A percentile compares a stretch with the other conserved stretches of the same genome.
Evolutionary conservation across 2,329 filamentous ascomycete species (phyloP).

Genomic region (Bipolaris victoriae): DNA sequence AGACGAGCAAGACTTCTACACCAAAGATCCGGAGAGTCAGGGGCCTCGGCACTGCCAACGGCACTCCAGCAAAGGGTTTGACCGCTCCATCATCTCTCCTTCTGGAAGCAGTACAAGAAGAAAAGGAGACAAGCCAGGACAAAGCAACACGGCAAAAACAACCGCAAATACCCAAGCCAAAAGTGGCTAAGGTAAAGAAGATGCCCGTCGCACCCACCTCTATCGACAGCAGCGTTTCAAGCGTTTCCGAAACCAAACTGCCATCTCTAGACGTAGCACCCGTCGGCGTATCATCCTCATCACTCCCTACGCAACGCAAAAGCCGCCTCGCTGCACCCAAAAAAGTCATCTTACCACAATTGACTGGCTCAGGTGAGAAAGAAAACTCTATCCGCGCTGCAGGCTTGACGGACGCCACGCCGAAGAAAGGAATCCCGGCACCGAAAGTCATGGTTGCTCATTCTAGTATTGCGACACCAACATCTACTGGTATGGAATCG

Average conservation of each 20-base stretch:
- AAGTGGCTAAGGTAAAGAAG: constrained; percentile 29
- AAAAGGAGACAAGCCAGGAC: constrained; percentile 24
- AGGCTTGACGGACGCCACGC: constrained; percentile 29
- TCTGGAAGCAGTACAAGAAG: constrained; percentile 35
- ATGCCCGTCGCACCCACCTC: constrained; percentile 24
- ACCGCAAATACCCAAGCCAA: constrained; percentile 23
- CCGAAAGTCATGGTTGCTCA: constrained; percentile 27
- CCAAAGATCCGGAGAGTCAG: constrained; percentile 41
- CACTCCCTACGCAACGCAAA: constrained; percentile 33
- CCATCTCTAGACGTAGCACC: constrained; percentile 30
- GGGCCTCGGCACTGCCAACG: constrained; percentile 46
- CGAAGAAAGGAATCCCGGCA: constrained; percentile 40
- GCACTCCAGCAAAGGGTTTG: constrained; percentile 48
- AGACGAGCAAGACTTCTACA: constrained; percentile 35
- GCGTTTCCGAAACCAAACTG: constrained; percentile 21
- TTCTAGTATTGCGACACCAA: constrained; percentile 6
- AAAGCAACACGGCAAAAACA: constrained; percentile 19
- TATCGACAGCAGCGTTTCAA: constrained; percentile 13
- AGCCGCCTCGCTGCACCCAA: constrained; percentile 44
- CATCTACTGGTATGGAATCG: constrained; percentile 22
- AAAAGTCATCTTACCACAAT: constrained; percentile 42
- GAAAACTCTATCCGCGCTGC: background rate
- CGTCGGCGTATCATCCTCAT: constrained; percentile 21
- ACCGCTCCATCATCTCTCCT: constrained; percentile 38
- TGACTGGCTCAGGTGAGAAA: constrained; percentile 32